Evolutionary conservation across 1,139 yeast genomes (phyloP).

Genomic region (Yamadazyma oceani): DNA sequence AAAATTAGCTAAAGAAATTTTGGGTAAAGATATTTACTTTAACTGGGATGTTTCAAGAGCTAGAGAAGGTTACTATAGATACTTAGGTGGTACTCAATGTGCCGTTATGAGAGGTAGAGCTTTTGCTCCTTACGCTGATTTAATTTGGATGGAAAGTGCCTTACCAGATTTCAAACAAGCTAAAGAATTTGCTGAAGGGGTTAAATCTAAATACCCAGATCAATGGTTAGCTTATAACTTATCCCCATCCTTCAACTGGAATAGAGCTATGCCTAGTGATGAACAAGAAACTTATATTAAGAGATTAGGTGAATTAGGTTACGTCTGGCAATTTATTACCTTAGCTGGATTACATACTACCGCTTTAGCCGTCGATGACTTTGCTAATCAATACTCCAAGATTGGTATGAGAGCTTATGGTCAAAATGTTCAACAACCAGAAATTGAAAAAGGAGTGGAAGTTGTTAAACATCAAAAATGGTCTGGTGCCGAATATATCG

Average conservation of each 20-base stretch:
- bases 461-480: slow-evolving; percentile 98
- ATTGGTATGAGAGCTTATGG: slow-evolving; percentile 97
- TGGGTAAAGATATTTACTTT: slow-evolving; percentile 85
- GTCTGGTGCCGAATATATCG: slow-evolving; percentile 99
- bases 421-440: slow-evolving; percentile 79
- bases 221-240: slow-evolving; percentile 96
- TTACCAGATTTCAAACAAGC: slow-evolving; percentile 94
- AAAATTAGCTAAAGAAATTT: slow-evolving; percentile 67
- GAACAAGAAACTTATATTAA: slow-evolving; percentile 91
- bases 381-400: slow-evolving; percentile 74
- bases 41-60: slow-evolving; percentile 97
- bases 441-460: slow-evolving; percentile 87
- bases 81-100: slow-evolving; percentile 95
- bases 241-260: slow-evolving; percentile 98
- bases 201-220: slow-evolving; percentile 74
- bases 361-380: slow-evolving; percentile 87
- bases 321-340: slow-evolving; percentile 97
- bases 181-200: slow-evolving; percentile 91
- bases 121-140: slow-evolving; percentile 90
- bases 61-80: slow-evolving; percentile 96
- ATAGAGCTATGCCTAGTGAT: slow-evolving; percentile 81
- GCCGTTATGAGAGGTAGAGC: slow-evolving; percentile 98
- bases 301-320: slow-evolving; percentile 87
- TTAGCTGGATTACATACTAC: slow-evolving; percentile 97
- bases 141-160: slow-evolving; percentile 99